phyloP scores from a whole-genome alignment of 2,329 filamentous ascomycete genomes.

The Rhynchosporium secalis region DNA sequence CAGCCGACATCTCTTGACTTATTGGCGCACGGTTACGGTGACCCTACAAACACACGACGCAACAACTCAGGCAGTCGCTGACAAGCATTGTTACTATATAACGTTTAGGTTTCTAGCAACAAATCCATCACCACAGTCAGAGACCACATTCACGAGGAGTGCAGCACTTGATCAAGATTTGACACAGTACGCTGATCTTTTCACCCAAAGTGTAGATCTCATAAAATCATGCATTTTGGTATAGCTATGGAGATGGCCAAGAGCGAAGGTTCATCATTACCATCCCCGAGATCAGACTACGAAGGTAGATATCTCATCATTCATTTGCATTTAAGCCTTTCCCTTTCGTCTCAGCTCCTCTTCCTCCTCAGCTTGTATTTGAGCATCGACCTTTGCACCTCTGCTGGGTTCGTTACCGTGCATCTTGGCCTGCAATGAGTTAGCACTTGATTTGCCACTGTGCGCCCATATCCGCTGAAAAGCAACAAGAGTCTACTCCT shows the following conservation, averaged over 20 bases:
- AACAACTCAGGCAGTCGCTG: background rate
- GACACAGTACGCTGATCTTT: background rate
- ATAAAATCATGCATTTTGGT: background rate
- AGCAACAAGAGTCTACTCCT: background rate
- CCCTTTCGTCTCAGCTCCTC: slow-evolving; percentile 61
- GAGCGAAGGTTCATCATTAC: background rate
- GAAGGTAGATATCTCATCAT: background rate
- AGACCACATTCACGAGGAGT: background rate
- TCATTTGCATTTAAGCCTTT: slow-evolving; percentile 39
- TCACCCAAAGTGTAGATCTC: background rate
- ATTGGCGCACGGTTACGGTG: background rate
- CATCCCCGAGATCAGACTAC: background rate
- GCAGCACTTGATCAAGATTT: no score
- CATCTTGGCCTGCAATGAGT: slow-evolving; percentile 50
- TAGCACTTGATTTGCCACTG: background rate
- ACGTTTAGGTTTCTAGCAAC: background rate
- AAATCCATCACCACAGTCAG: background rate
- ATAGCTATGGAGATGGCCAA: background rate
- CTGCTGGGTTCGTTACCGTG: slow-evolving; percentile 74
- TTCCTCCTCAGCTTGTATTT: slow-evolving; percentile 68
- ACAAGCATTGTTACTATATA: background rate
- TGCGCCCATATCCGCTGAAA: background rate
- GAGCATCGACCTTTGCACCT: slow-evolving; percentile 70
- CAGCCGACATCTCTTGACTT: no score
- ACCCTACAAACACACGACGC: slow-evolving; percentile 3